Conservation (phyloP, 2,329 filamentous ascomycete genomes). For the Fusarium pseudonygamai region DNA sequence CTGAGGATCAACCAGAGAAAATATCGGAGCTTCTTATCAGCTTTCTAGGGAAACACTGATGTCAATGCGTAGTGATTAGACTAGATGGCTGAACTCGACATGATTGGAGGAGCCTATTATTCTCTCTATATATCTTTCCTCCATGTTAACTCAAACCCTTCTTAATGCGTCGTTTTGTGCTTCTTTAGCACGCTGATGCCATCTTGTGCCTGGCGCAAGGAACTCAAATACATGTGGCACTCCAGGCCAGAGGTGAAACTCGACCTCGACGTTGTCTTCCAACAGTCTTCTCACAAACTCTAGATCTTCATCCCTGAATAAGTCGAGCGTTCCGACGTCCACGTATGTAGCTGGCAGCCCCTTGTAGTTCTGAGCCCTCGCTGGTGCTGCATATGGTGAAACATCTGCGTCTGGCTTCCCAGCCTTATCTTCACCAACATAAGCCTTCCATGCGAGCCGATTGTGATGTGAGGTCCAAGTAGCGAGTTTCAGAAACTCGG, state of each 20-base stretch:
- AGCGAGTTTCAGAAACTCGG: slow-evolving; percentile 14
- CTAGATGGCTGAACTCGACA: not conserved
- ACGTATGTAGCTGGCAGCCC: slow-evolving; percentile 30
- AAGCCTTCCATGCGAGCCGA: slow-evolving; percentile 24
- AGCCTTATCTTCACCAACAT: slow-evolving; percentile 34
- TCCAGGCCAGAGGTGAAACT: slow-evolving; percentile 38
- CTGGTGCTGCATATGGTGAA: slow-evolving; percentile 32
- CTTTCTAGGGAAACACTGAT: slow-evolving; percentile 16
- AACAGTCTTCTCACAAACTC: slow-evolving; percentile 33
- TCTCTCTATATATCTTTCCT: not conserved
- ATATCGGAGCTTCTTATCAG: slow-evolving; percentile 23
- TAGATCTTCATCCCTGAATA: slow-evolving; percentile 33
- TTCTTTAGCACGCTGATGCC: slow-evolving; percentile 18
- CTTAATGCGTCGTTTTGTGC: slow-evolving; percentile 19
- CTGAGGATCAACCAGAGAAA: slow-evolving; percentile 42
- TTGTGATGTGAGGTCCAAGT: slow-evolving; percentile 21
- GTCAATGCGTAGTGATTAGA: not conserved
- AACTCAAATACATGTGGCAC: slow-evolving; percentile 37
- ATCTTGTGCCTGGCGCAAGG: slow-evolving; percentile 22
- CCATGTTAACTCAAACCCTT: slow-evolving; percentile 1
- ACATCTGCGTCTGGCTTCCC: slow-evolving; percentile 17
- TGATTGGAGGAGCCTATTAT: too few species aligned
- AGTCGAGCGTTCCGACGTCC: slow-evolving; percentile 31
- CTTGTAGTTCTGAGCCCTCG: slow-evolving; percentile 17
- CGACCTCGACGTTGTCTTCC: slow-evolving; percentile 33